Evolutionary conservation across 164 flowering plant genomes (phyloP).

Genomic region (Vitis labrusca): DNA sequence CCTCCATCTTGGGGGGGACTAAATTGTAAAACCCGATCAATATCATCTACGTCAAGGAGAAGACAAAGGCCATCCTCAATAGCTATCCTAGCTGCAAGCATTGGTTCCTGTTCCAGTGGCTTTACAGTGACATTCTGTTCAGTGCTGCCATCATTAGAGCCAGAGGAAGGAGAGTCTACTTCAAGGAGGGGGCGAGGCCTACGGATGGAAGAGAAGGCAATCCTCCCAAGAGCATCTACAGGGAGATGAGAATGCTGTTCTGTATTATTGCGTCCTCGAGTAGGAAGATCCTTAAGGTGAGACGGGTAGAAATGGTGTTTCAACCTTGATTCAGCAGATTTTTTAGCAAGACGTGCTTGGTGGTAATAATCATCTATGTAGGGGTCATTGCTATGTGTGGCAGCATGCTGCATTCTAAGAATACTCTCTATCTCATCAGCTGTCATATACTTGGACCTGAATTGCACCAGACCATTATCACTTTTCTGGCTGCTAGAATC

Average conservation of each 20-base stretch:
- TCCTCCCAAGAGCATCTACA: slow-evolving; percentile 77
- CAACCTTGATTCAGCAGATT: slow-evolving; percentile 59
- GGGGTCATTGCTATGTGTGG: slow-evolving; percentile 86
- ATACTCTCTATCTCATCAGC: slow-evolving; percentile 90
- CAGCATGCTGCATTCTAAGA: slow-evolving; percentile 82
- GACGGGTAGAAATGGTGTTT: slow-evolving; percentile 75
- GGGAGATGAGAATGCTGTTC: slow-evolving; percentile 69
- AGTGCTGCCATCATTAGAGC: slow-evolving; percentile 33
- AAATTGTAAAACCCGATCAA: slow-evolving; percentile 74
- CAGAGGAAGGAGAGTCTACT: slow-evolving; percentile 57
- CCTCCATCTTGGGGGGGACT: slow-evolving; percentile 88
- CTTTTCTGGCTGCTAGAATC: slow-evolving; percentile 62
- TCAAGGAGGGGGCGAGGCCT: slow-evolving; percentile 91
- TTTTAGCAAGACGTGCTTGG: slow-evolving; percentile 84
- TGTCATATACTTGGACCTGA: slow-evolving; percentile 84
- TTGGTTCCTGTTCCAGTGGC: slow-evolving; percentile 93
- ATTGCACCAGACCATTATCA: slow-evolving; percentile 60
- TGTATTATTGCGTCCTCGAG: slow-evolving; percentile 53
- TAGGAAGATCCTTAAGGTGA: slow-evolving; percentile 66
- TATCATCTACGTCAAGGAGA: slow-evolving; percentile 91
- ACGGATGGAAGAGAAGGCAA: slow-evolving; percentile 73
- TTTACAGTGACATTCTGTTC: slow-evolving; percentile 63
- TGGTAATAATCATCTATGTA: slow-evolving; percentile 91
- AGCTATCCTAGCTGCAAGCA: slow-evolving; percentile 90
- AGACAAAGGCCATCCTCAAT: slow-evolving; percentile 84